Base-by-base conservation (phyloP, 2,329 filamentous ascomycete genomes). In the Trichoderma asperellum region DNA sequence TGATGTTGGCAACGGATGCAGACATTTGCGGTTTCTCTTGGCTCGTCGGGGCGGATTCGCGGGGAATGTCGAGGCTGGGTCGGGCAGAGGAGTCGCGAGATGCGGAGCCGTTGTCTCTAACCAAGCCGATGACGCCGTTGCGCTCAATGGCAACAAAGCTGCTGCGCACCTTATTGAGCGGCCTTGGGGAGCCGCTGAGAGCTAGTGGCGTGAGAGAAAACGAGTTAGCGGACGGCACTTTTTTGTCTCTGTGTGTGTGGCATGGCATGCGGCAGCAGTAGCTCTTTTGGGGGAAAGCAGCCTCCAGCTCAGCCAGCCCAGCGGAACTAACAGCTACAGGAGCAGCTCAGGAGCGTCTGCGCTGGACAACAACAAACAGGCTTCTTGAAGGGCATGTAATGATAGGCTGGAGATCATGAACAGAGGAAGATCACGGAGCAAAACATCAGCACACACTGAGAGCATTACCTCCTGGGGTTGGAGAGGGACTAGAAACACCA, bases 81-180 rank as follows among this genome's bases (percentile, higher is more conserved):
- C 80, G 76, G 71, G 77, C 75, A 11, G 68, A 68, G 8, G 80
- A 81, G 37, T 78, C 70, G 68, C 77, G 81, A n/a, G 79, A 78
- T 71, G 81, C 79, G 72, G 76, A 76, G 72, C 80, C 81, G 37
- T 74, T 74, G 40, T 81, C 77, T 75, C 79, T 74, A 74, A 81
- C 83, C 35, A 89, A 78, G 57, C 87, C 87, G 73, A 88, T 81
- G 56, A 84, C 82, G 66, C 87, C 87, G 79, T 88, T 86, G 71
- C 88, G 88, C 76, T 93, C 91, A 57, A 94, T 86, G 21, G 91
- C 87, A 64, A 94, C 86, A 77, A 94, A 94, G 77, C 84, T 92
- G 47, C 91, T 91, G 73, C 91, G 87, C 55, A 94, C 89, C 79
- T 91, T 92, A 71, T 91, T 92, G 52, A 93, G 85, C 29, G 89